Evolutionary conservation across 805 yeast genomes (phyloP), one percentile per base, ranked within the genome.

Genomic region (Peterozyma toletana): DNA sequence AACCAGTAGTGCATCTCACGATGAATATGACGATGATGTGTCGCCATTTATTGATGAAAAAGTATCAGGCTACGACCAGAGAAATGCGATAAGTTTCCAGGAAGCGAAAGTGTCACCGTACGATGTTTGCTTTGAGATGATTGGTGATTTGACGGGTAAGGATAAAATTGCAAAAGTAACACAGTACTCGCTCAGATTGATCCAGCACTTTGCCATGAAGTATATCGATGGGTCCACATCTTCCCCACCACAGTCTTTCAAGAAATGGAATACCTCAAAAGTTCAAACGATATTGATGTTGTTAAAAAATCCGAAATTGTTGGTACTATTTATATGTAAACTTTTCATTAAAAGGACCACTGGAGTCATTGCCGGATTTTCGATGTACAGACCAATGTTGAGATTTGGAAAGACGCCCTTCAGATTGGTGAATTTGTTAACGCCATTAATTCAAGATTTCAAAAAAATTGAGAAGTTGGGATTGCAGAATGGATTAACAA

Each of bases 341-440:
- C 55, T 66, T n/a, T 67, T 73, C 44, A 59, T 65, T 38, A 53
- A 60, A 29, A 67, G 67, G 52, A 64, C 68, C 17, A 55, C 59
- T 21, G 80, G 70, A n/a, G 60, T 68, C 47, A 74, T 71, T 10
- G 60, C 57, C 33, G 76, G 72, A 46, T 65, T 75, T 42, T 74
- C 72, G 41, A 60, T 73, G 10, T 84, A 80, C 58, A 73, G 93
- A 59, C 87, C 81, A 54, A 70, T 80, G 43, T 60, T 83, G 50
- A 70, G 91, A 51, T 82, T 82, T 47, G 91, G 90, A 35, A 76
- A 79, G 38, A 70, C 84, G 6, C 88, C 88, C 2, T 78, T 80
- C 58, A 68, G 82, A 49, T 36, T 78, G 2, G 55, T 71, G 50
- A 70, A 47, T 11, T 77, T 44, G 38, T 38, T 49, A n/a, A 9